Conservation (phyloP, 2,329 filamentous ascomycete species). For the Aspergillus tubingensis region DNA sequence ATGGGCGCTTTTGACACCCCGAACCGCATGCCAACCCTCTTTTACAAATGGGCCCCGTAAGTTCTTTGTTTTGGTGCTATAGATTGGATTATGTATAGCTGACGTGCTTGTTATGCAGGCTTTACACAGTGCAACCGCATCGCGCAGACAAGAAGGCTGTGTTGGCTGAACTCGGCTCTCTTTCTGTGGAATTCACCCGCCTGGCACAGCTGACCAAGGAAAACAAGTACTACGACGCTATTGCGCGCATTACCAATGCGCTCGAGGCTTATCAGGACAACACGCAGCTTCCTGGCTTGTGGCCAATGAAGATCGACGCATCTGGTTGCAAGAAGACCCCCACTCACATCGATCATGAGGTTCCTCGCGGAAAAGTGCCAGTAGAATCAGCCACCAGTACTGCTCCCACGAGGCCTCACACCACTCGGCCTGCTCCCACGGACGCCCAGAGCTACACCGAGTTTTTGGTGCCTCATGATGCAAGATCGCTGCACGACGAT, state of each 20-base stretch:
- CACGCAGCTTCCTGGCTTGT: conserved; percentile 74
- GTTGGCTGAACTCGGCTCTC: conserved; percentile 71
- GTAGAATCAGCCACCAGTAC: conserved; percentile 4
- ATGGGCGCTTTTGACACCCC: conserved; percentile 88
- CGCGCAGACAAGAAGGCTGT: conserved; percentile 59
- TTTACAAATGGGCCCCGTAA: conserved; percentile 74
- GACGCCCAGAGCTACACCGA: conserved; percentile 29
- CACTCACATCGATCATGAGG: conserved; percentile 17
- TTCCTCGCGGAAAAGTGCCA: conserved; percentile 10
- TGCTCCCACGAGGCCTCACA: background rate
- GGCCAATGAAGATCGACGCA: conserved; percentile 75
- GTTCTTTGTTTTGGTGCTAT: conserved; percentile 21
- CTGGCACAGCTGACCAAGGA: conserved; percentile 82
- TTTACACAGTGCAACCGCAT: conserved; percentile 51
- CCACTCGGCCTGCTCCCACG: conserved; percentile 16
- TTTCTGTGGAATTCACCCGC: conserved; percentile 86
- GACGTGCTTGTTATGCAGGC: background rate
- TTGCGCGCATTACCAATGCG: conserved; percentile 80
- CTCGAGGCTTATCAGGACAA: conserved; percentile 72
- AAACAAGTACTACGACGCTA: conserved; percentile 83
- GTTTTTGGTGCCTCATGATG: conserved; percentile 25
- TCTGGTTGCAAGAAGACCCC: conserved; percentile 68
- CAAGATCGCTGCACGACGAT: conserved; percentile 25
- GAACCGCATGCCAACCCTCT: conserved; percentile 85
- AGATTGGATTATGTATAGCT: background rate